These are phyloP conservation scores for Phoma sp. DNA, from an alignment of 2,329 filamentous ascomycete genomes.

Conservation along the genomic window DNA sequence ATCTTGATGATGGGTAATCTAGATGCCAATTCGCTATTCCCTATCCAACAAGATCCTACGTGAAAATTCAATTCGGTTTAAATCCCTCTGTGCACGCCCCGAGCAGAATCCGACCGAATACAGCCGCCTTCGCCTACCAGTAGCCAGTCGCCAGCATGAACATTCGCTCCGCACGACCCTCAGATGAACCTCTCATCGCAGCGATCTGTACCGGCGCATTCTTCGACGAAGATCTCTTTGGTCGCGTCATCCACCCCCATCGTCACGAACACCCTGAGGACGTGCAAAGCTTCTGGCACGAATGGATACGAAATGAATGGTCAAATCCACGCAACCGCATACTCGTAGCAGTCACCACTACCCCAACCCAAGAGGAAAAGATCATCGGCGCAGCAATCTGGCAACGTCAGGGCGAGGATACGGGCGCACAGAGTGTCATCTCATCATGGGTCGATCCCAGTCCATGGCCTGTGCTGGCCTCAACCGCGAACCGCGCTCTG, in stretches of 20 bases:
- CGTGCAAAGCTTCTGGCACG: constrained; percentile 32
- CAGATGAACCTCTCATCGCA: constrained; percentile 28
- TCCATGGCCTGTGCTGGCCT: constrained; percentile 13
- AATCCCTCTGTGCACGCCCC: no score
- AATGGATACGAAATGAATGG: constrained; percentile 23
- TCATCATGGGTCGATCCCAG: not conserved
- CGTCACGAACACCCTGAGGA: constrained; percentile 34
- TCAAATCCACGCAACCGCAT: constrained; percentile 11
- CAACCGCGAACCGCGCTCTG: constrained; percentile 29
- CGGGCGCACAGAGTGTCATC: not conserved
- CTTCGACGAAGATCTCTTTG: constrained; percentile 41
- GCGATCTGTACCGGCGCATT: constrained; percentile 30
- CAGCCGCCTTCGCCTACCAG: no score
- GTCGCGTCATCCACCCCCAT: constrained; percentile 34
- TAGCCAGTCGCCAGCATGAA: not conserved
- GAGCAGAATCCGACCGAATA: no score
- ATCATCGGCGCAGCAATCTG: constrained; percentile 30
- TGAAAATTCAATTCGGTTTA: no score
- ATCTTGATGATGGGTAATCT: no score
- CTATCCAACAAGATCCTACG: no score
- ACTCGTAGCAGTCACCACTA: constrained; percentile 20
- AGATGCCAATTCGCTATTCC: no score
- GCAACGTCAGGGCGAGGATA: constrained; percentile 30
- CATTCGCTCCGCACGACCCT: not conserved
- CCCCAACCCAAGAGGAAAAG: constrained; percentile 13